These are phyloP conservation scores for Blastobotrys mokoenaii DNA, from an alignment of 805 yeast genomes.

Conservation along the genomic window DNA sequence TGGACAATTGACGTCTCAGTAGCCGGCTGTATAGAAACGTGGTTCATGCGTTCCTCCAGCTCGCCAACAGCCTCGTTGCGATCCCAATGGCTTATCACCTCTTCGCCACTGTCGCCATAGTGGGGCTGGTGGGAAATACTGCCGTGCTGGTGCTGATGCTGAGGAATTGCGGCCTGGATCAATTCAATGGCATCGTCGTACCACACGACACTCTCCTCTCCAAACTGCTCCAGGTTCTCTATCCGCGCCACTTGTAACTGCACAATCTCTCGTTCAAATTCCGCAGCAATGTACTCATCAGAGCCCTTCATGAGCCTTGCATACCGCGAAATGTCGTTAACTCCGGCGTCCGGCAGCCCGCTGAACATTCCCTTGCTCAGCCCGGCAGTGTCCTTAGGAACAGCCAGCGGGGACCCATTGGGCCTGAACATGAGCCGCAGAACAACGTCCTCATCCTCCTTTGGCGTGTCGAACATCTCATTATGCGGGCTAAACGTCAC, in stretches of 20 bases:
- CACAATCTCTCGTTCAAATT: slow-evolving; percentile 52
- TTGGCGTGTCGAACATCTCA: slow-evolving; percentile 51
- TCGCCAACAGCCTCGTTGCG: neutral
- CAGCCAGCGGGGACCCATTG: slow-evolving; percentile 16
- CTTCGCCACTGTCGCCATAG: neutral
- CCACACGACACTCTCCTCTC: slow-evolving; percentile 47
- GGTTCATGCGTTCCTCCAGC: neutral
- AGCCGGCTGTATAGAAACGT: neutral
- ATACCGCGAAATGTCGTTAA: slow-evolving; percentile 26
- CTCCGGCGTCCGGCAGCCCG: slow-evolving; percentile 8
- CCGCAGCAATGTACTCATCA: slow-evolving; percentile 40
- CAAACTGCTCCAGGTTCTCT: slow-evolving; percentile 48
- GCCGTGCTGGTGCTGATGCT: neutral
- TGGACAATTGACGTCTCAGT: neutral
- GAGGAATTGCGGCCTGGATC: slow-evolving; percentile 38
- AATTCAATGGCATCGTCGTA: slow-evolving; percentile 46
- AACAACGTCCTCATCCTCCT: slow-evolving; percentile 43
- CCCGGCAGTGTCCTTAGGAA: slow-evolving; percentile 13
- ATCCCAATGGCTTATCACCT: slow-evolving; percentile 15
- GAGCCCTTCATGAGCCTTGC: slow-evolving; percentile 68
- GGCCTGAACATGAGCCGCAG: slow-evolving; percentile 57
- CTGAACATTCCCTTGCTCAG: slow-evolving; percentile 4
- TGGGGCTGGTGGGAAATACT: no score
- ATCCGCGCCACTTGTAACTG: slow-evolving; percentile 43
- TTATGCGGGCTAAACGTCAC: slow-evolving; percentile 44